Base-by-base conservation (phyloP, 352 stramenopile species). In the Phytopythium helicoides region DNA sequence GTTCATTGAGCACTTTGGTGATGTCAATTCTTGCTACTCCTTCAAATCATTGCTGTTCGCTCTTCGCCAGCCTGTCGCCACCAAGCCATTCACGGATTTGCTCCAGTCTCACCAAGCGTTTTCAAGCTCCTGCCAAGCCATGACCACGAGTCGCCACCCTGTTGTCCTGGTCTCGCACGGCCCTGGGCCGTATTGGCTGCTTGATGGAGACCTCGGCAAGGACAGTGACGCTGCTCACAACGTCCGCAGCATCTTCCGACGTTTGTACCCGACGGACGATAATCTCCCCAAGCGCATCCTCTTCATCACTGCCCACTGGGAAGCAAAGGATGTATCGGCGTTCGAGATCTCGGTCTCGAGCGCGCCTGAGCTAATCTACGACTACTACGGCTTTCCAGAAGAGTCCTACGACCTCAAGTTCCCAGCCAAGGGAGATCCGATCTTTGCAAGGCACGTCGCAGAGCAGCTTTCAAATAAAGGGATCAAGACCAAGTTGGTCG, bases 351-450 rank as follows among this genome's bases (percentile, higher is more conserved):
- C 72, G n/a, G 66, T 78, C 21, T 65, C 71, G 15, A 70, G 76
- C 14, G 28, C 58, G 0, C 77, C 76, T 26, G 56, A 54, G 15
- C 78, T 97, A 53, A 55, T 95, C 10, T 97, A 83, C 70, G 89
- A 97, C 67, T 97, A 97, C 64, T 79, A 83, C 57, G 86, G 85
- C 8, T 97, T 97, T 53, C 78, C 86, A 3, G 38, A 58, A 0
- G 71, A 97, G 47, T 79, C 81, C 16, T 97, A 96, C 62, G 60
- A 94, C 44, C 70, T 89, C 54, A 62, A 70, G 37, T 97, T 96
- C 58, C 51, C 66, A 5, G 85, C 79, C 36, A 79, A 81, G 25
- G 86, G 86, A 19, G 64, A 86, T 60, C 62, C 71, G 0, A 62
- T 63, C 19, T 69, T 97, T 19, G 86, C 87, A 8, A 55, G 86